Evolutionary conservation across 345 rosid species (phyloP).

Genomic region (Acer campestre): DNA sequence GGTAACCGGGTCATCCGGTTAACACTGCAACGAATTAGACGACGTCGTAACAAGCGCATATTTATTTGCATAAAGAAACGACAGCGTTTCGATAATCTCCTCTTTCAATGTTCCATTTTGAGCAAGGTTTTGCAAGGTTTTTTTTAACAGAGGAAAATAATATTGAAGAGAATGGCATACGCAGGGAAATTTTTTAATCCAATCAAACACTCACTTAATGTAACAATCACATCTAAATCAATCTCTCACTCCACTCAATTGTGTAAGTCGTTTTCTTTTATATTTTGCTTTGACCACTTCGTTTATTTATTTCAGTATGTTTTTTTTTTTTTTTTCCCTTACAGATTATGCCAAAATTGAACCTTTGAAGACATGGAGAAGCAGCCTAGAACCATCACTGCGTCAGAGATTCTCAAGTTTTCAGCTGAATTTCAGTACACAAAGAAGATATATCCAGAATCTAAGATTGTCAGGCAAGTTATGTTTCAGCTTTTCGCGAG

Average conservation of each 20-base stretch:
- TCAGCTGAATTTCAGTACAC: conserved; percentile 12
- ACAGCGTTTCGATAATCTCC: neutral
- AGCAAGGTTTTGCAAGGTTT: neutral
- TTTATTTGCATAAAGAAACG: neutral
- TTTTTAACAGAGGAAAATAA: neutral
- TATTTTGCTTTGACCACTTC: neutral
- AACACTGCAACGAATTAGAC: too few relatives aligned
- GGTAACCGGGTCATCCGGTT: too few relatives aligned
- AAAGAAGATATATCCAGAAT: neutral
- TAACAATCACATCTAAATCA: neutral
- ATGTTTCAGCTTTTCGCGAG: neutral
- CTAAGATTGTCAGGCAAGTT: conserved; percentile 24
- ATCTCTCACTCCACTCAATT: conserved; percentile 19
- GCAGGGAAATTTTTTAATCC: conserved; percentile 27
- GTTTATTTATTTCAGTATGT: neutral
- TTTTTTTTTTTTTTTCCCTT: neutral
- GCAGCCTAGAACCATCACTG: conserved; percentile 16
- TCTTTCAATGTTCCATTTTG: neutral
- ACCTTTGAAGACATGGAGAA: conserved; percentile 29
- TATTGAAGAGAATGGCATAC: conserved; percentile 25
- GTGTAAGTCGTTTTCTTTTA: conserved; percentile 9
- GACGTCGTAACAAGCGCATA: too few relatives aligned
- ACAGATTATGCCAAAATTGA: conserved; percentile 28
- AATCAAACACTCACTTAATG: conserved; percentile 13
- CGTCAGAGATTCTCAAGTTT: conserved; percentile 9